Evolutionary conservation across 352 stramenopile species (phyloP), one percentile per base, ranked within the genome.

Genomic region (Globisporangium lucens): DNA sequence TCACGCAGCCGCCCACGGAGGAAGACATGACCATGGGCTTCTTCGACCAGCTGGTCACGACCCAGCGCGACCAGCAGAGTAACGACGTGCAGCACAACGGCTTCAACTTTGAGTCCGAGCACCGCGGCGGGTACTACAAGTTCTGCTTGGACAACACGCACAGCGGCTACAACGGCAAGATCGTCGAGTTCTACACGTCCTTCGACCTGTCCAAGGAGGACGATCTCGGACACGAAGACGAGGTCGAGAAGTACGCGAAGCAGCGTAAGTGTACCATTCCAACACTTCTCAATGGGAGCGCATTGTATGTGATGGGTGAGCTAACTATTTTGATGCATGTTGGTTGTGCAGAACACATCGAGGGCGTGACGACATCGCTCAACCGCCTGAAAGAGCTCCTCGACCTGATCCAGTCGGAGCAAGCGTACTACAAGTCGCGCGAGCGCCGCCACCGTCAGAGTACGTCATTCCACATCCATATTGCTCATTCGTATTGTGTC

Each of bases 71-170:
- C 46, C 65, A 80, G 65, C 79, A 89, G 56, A 89, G 72, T 65
- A 90, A 93, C 63, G 85, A 93, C 71, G 73, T 93, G 56, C 81
- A 93, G 71, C 84, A 91, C 67, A 95, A 89, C 67, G 87, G 85
- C 52, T 95, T 95, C 70, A 95, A 95, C 71, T 95, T 93, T 65
- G 79, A 93, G 55, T 89, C 85, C 65, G 87, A 95, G 74, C 83
- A 93, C 69, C 84, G 85, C 59, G 85, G 85, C 52, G 87, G 87
- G 27, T 95, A 83, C 80, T 95, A 95, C 76, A 90, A 90, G 74
- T 95, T 93, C 53, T 95, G 87, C 58, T 68, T 95, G 20, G 79
- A 89, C 69, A 95, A 95, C 72, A 72, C 71, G 66, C 87, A 95
- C 71, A 87, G 82, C 71, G 70, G 72, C 38, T 87, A 79, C 63